phyloP scores from a whole-genome alignment of 805 yeast species.

The Pichia ethanolica region DNA sequence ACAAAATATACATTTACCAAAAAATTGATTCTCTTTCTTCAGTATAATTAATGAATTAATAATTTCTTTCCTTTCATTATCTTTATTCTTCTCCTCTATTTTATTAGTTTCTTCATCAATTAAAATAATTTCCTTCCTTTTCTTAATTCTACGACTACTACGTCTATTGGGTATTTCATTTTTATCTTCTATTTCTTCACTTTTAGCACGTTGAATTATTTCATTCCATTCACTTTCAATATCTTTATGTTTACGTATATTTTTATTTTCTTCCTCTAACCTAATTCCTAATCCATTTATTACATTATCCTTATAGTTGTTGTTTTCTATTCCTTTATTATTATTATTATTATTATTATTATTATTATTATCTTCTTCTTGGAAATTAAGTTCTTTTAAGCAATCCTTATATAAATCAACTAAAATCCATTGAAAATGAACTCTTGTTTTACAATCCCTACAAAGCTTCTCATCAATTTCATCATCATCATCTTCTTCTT shows the following conservation, averaged over 20 bases:
- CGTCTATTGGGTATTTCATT: constrained; percentile 10
- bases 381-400: not conserved
- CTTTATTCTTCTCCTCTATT: constrained; percentile 1
- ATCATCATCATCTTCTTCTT: constrained; percentile 2
- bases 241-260: not conserved
- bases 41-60: constrained; percentile 16
- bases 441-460: constrained; percentile 40
- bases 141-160: not conserved
- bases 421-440: constrained; percentile 41
- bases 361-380: too few relatives aligned
- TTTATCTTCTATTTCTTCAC: constrained; percentile 9
- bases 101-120: constrained; percentile 3
- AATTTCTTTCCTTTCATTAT: constrained; percentile 3
- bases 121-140: not conserved
- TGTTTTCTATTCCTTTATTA: not conserved
- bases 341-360: not conserved
- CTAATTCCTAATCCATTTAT: too few relatives aligned
- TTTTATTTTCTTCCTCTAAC: too few relatives aligned
- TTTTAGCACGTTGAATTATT: constrained; percentile 4
- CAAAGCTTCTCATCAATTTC: constrained; percentile 39
- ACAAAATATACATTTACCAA: constrained; percentile 23
- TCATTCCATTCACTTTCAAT: constrained; percentile 6
- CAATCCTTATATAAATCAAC: constrained; percentile 21
- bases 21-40: constrained; percentile 17
- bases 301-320: too few relatives aligned